phyloP scores from a whole-genome alignment of 768 basidiomycete genomes.

The Rhizopogon sp. region DNA sequence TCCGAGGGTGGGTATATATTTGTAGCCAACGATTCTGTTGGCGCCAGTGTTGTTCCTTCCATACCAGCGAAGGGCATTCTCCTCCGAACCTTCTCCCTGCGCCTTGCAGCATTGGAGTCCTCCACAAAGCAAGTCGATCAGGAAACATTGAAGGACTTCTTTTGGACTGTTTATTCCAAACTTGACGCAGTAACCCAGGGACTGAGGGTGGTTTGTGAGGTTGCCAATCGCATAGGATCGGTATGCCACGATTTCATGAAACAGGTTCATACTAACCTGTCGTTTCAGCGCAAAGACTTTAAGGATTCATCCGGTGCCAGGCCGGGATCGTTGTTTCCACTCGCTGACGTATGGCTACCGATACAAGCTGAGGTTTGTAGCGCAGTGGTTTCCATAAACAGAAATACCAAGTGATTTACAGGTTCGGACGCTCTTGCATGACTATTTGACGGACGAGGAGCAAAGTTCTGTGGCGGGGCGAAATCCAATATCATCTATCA shows the following conservation, averaged over 20 bases:
- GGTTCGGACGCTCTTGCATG: constrained; percentile 79
- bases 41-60: constrained; percentile 21
- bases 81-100: constrained; percentile 49
- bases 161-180: constrained; percentile 97
- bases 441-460: constrained; percentile 92
- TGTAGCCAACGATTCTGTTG: constrained; percentile 17
- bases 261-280: not conserved
- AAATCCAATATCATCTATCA: constrained; percentile 90
- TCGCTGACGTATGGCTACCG: constrained; percentile 84
- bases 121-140: constrained; percentile 71
- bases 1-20: constrained; percentile 55
- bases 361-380: constrained; percentile 77
- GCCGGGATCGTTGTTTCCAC: constrained; percentile 70
- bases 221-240: constrained; percentile 84
- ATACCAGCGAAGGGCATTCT: constrained; percentile 16
- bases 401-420: constrained; percentile 24
- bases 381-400: constrained; percentile 4
- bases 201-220: constrained; percentile 83
- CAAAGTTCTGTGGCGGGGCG: constrained; percentile 72
- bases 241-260: constrained; percentile 43
- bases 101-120: constrained; percentile 70
- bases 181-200: constrained; percentile 92
- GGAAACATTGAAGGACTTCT: constrained; percentile 84
- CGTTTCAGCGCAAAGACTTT: constrained; percentile 79
- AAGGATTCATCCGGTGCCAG: constrained; percentile 81